Evolutionary conservation across 2,329 filamentous ascomycete species (phyloP), one percentile per base, ranked within the genome.

Genomic region (Berkeleyomyces rouxiae): DNA sequence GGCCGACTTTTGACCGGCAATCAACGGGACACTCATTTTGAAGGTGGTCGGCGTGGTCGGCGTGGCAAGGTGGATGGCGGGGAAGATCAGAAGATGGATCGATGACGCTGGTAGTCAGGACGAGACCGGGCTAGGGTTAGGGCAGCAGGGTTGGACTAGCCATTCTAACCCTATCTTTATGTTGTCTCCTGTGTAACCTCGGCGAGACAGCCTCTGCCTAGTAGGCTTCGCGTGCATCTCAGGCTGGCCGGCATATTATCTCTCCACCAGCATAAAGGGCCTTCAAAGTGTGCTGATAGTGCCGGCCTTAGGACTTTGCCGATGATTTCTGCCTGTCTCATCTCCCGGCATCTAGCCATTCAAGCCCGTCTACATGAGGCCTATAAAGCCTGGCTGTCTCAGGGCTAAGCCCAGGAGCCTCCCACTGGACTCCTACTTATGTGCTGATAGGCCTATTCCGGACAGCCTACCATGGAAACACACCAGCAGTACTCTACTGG

Each of bases 1-100:
- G 49, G 81, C 80, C 67, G 83, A 79, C 73, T 84, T 86, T 69
- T 83, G 79, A 64, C 78, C 79, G 4, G 85, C 88, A 57, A 90
- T 71, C 66, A 88, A 51, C 6, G 46, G 37, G 44, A 23, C 36
- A 11, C 9, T 42, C 53, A 58, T 61, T 31, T 10, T 33, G 40
- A 1, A 3, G 11, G 42, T 33, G 9, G 7, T 23, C n/a, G 31
- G 46, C 46, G n/a, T 23, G n/a, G 46, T 23, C n/a, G 7, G 46
- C 6, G n/a, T 23, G 5, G n/a, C 46, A 0, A 23, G 46, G 31
- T n/a, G 10, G 46, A 16, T n/a, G 31, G 31, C 7, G 46, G n/a
- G 46, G 10, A n/a, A 11, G 43, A n/a, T 11, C 43, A n/a, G 43
- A n/a, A 11, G 43, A 7, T 23, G 23, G 23, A 23, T 23, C 23